Base-by-base conservation (phyloP, 805 yeast species). In the Kodamaea laetipori region DNA sequence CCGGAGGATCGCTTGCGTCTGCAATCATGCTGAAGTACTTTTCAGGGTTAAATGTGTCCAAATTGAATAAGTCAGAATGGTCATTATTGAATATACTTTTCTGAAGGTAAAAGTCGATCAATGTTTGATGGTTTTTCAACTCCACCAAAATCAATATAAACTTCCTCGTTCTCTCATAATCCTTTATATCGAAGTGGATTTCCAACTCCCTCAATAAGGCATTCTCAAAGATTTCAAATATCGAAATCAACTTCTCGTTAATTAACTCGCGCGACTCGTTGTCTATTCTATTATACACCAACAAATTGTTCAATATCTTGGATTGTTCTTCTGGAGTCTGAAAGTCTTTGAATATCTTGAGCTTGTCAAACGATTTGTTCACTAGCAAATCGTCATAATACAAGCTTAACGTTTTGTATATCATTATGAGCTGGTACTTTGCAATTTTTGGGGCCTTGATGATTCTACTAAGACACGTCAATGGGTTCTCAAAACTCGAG, bases 171-270 rank as follows among this genome's bases (percentile, higher is more conserved):
- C 61, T 59, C 2, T 54, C 59, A 49, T 62, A 77, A 30, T 81
- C 78, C 34, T 69, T 63, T 1, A 69, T 55, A 34, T 75, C 78
- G 46, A 75, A 73, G 48, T 76, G 82, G 23, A 72, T 61, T 40
- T 85, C 90, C 46, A 86, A 71, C 56, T 88, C 95, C 36, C 80
- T 63, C 11, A 87, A 58, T 6, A 85, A 72, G 0, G 94, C 86
- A 56, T 77, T 84, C 31, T 84, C 83, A 56, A 88, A 86, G 13
- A 86, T 68, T 54, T 84, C 92, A 28, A 80, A 60, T 9, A 82
- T 68, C 3, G 84, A 71, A 27, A 72, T 74, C 37, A 84, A 61
- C 46, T 78, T 74, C 53, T 57, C 71, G 52, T 57, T 67, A 47
- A 54, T 66, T 37, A 48, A 43, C 44, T 45, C 56, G 52, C 64